Evolutionary conservation across 257 asterid species (phyloP), one percentile per base, ranked within the genome.

Genomic region (Nyctanthes arbortristis): DNA sequence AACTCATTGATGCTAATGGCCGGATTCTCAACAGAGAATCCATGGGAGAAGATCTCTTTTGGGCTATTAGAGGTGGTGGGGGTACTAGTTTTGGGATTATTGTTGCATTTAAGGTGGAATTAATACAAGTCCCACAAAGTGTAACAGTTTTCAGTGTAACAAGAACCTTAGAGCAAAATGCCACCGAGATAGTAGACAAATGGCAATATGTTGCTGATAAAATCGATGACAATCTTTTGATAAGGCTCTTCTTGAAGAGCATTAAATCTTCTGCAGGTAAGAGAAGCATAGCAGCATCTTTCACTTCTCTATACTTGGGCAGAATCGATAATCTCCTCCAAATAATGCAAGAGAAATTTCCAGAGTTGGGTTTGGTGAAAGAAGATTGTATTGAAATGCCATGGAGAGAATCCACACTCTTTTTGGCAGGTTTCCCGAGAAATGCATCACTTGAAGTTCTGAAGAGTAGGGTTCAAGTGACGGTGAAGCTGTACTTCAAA

Each of bases 1-100:
- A 16, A 24, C 0, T 85, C 0, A 40, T 82, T 10, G 67, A 80
- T 4, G 85, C 60, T 0, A 68, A 74, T 2, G 90, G 88, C 2
- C 14, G 25, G 12, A 33, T 85, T 37, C 25, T 65, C 2, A 78
- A 82, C 37, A 32, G 82, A 2, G 14, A n/a, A n/a, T 47, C 77
- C 14, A 84, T 84, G 90, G 90, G 87, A 0, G 85, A 84, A 2
- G 84, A 84, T 34, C 79, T 84, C 1, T 81, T 84, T n/a, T 84
- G 87, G 90, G 85, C 87, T 1, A 61, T 84, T 22, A 58, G 84
- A 52, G 90, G 88, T 11, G 85, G 88, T 4, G 87, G 91, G 1
- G 91, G 85, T 4, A 59, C 72, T 0, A 81, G 82, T 22, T 83
- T 80, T 32, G 91, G 87, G 2, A 52, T 82, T 4, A 62, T 85